Evolutionary conservation across 495 filamentous ascomycete genomes (phyloP).

Genomic region (Xylaria nigripes): DNA sequence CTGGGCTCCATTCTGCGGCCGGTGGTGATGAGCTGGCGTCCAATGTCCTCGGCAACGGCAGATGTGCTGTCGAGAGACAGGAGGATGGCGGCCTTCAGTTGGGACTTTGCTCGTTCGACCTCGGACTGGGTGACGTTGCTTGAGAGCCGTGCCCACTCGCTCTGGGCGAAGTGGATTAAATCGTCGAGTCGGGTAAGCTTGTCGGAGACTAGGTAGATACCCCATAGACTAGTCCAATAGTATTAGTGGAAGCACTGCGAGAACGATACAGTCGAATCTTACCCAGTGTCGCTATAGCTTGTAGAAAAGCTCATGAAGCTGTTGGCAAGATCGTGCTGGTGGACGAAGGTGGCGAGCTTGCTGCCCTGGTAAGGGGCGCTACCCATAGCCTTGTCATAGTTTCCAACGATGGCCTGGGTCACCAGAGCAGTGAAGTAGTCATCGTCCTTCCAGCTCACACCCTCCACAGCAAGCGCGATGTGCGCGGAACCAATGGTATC

Average conservation of each 20-base stretch:
- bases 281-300: conserved; percentile 99
- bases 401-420: conserved; percentile 96
- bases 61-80: conserved; percentile 96
- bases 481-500: conserved; percentile 93
- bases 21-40: conserved; percentile 95
- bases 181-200: conserved; percentile 82
- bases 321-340: conserved; percentile 90
- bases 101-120: conserved; percentile 96
- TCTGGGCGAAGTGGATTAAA: conserved; percentile 93
- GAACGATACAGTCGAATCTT: conserved; percentile 26
- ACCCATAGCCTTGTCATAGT: conserved; percentile 99
- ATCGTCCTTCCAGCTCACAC: conserved; percentile 97
- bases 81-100: conserved; percentile 96
- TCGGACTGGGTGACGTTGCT: conserved; percentile 80
- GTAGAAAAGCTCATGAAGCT: conserved; percentile 99
- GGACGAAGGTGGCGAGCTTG: conserved; percentile 90
- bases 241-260: not conserved
- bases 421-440: conserved; percentile 98
- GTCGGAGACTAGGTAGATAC: conserved; percentile 96
- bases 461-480: conserved; percentile 98
- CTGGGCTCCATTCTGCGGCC: conserved; percentile 82
- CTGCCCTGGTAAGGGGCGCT: conserved; percentile 92
- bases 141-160: conserved; percentile 92
- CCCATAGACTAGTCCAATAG: conserved; percentile 83
- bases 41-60: conserved; percentile 95